A percentile compares a stretch with the other conserved stretches of the same genome.
phyloP scores from a whole-genome alignment of 2,329 filamentous ascomycete species.

The Zymoseptoria pseudotritici region DNA sequence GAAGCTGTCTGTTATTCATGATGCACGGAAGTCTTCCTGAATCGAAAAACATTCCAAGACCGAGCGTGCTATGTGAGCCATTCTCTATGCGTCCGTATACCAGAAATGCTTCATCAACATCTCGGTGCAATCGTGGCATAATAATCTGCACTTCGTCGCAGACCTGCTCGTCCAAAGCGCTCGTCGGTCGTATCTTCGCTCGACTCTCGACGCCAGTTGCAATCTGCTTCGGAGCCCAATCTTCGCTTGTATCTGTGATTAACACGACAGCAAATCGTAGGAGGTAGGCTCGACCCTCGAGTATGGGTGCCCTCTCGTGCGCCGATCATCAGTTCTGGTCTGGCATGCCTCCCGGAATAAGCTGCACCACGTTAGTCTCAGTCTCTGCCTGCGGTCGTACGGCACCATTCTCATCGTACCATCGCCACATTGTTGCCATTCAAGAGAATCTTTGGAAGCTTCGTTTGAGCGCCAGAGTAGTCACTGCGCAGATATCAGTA shows the following conservation, averaged over 20 bases:
- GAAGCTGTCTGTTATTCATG: too few relatives aligned
- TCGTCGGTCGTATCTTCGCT: too few relatives aligned
- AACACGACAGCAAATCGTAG: neutral
- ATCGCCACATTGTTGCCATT: constrained; percentile 99
- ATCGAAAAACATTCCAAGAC: too few relatives aligned
- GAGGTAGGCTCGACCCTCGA: neutral
- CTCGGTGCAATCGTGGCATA: too few relatives aligned
- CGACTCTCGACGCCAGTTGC: too few relatives aligned
- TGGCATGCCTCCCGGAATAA: constrained; percentile 23
- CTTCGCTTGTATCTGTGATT: neutral
- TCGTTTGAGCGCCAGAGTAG: constrained; percentile 75
- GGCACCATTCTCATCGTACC: constrained; percentile 49
- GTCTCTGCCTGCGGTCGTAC: neutral
- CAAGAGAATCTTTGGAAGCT: constrained; percentile 86
- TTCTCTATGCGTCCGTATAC: too few relatives aligned
- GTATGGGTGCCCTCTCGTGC: neutral
- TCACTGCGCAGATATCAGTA: constrained; percentile 52
- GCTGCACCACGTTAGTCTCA: constrained; percentile 8
- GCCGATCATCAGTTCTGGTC: constrained; percentile 12
- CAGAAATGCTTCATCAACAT: too few relatives aligned
- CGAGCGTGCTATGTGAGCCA: too few relatives aligned
- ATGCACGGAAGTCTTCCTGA: too few relatives aligned
- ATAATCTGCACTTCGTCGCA: too few relatives aligned
- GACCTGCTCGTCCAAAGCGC: too few relatives aligned
- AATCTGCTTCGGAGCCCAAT: too few relatives aligned